phyloP scores from a whole-genome alignment of 2,329 filamentous ascomycete genomes.

The Clonostachys sp. region DNA sequence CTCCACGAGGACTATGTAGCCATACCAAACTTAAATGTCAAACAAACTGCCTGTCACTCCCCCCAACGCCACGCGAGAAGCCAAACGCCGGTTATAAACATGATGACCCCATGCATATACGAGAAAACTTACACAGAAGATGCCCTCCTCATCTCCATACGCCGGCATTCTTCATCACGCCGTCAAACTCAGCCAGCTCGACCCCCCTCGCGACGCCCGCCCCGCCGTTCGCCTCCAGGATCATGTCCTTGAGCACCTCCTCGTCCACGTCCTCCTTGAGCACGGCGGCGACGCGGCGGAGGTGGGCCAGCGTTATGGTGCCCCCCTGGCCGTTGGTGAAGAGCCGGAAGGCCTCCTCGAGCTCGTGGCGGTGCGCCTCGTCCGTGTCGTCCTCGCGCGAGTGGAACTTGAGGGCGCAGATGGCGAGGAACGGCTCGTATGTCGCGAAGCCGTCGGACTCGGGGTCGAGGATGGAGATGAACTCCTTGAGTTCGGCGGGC shows the following conservation, averaged over 20 bases:
- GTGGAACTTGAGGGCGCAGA: constrained; percentile 83
- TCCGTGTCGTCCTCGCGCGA: constrained; percentile 47
- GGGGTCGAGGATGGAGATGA: constrained; percentile 78
- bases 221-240: constrained; percentile 86
- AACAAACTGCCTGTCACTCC: background rate
- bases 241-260: constrained; percentile 85
- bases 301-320: constrained; percentile 74
- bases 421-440: constrained; percentile 79
- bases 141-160: constrained; percentile 61
- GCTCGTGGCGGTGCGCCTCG: constrained; percentile 54
- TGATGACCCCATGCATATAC: background rate
- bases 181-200: constrained; percentile 74
- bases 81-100: background rate
- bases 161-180: constrained; percentile 79
- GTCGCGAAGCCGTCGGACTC: constrained; percentile 71
- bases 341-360: constrained; percentile 76
- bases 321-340: constrained; percentile 58
- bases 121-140: no score
- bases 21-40: background rate
- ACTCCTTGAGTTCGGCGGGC: constrained; percentile 66
- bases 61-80: background rate
- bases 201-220: constrained; percentile 68
- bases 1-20: background rate
- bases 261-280: constrained; percentile 84
- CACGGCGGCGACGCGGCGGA: constrained; percentile 73